These are phyloP conservation scores for Heimioporus sp. DNA, from an alignment of 768 basidiomycete species.

Conservation along the genomic window DNA sequence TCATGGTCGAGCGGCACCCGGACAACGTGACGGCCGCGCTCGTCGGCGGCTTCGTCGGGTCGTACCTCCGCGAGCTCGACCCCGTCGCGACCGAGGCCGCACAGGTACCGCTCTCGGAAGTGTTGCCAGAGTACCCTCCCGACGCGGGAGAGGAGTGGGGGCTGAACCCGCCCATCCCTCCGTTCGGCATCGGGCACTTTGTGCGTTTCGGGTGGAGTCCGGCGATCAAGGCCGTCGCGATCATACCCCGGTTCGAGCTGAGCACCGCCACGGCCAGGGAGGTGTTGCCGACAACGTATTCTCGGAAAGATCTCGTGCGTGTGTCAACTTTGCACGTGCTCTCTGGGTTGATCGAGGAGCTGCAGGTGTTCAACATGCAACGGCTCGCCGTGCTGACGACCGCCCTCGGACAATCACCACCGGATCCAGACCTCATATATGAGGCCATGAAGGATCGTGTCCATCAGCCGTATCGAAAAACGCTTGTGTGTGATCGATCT, in stretches of 20 bases:
- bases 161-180: slow-evolving; percentile 80
- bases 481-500: slow-evolving; percentile 54
- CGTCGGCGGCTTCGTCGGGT: slow-evolving; percentile 95
- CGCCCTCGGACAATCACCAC: slow-evolving; percentile 85
- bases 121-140: slow-evolving; percentile 91
- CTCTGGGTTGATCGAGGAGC: not conserved
- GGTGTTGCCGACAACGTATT: slow-evolving; percentile 82
- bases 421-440: slow-evolving; percentile 95
- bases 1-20: slow-evolving; percentile 99
- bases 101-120: slow-evolving; percentile 91
- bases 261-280: slow-evolving; percentile 93
- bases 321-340: not conserved
- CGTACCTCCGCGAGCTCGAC: slow-evolving; percentile 90
- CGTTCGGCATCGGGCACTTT: slow-evolving; percentile 89
- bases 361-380: slow-evolving; percentile 95
- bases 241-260: slow-evolving; percentile 93
- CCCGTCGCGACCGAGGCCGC: slow-evolving; percentile 77
- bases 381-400: slow-evolving; percentile 94
- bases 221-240: slow-evolving; percentile 87
- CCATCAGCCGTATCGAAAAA: slow-evolving; percentile 94
- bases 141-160: slow-evolving; percentile 96
- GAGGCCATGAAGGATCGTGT: slow-evolving; percentile 99
- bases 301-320: slow-evolving; percentile 83
- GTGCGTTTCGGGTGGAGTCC: slow-evolving; percentile 85
- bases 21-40: slow-evolving; percentile 99